phyloP scores from a whole-genome alignment of 495 filamentous ascomycete species.

The Aspergillus ellipticus region DNA sequence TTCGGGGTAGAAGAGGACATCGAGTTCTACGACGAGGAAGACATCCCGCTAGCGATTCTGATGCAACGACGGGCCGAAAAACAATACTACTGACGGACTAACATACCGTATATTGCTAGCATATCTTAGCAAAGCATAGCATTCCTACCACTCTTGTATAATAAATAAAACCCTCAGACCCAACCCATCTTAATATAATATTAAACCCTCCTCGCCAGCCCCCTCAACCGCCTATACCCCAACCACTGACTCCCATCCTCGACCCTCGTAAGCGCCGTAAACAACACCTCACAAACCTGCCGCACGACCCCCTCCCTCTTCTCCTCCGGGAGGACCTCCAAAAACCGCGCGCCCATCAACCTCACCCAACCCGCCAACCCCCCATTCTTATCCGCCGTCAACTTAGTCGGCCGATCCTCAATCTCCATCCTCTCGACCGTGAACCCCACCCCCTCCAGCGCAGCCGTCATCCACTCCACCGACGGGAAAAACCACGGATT shows the following conservation, averaged over 20 bases:
- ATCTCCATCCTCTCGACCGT: conserved; percentile 56
- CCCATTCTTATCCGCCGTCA: conserved; percentile 49
- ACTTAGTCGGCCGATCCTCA: conserved; percentile 61
- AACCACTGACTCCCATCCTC: conserved; percentile 59
- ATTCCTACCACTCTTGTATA: too few species aligned
- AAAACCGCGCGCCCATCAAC: conserved; percentile 57
- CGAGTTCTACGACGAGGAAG: conserved; percentile 75
- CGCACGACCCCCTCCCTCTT: conserved; percentile 49
- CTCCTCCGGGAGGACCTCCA: conserved; percentile 49
- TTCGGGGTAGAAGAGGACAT: conserved; percentile 87
- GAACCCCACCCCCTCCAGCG: conserved; percentile 57
- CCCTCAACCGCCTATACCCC: conserved; percentile 71
- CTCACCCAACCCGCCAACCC: conserved; percentile 70
- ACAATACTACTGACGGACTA: background rate
- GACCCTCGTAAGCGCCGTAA: conserved; percentile 46
- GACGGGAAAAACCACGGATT: conserved; percentile 76
- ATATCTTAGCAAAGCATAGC: conserved; percentile 17
- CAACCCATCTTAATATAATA: too few species aligned
- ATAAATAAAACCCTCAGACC: too few species aligned
- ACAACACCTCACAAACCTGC: conserved; percentile 56
- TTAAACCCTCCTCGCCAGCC: conserved; percentile 59
- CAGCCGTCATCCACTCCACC: conserved; percentile 47
- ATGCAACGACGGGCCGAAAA: conserved; percentile 27
- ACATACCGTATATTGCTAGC: background rate
- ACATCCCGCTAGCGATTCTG: conserved; percentile 63